Evolutionary conservation across 352 stramenopile genomes (phyloP).

Genomic region (Phytopythium boreale): DNA sequence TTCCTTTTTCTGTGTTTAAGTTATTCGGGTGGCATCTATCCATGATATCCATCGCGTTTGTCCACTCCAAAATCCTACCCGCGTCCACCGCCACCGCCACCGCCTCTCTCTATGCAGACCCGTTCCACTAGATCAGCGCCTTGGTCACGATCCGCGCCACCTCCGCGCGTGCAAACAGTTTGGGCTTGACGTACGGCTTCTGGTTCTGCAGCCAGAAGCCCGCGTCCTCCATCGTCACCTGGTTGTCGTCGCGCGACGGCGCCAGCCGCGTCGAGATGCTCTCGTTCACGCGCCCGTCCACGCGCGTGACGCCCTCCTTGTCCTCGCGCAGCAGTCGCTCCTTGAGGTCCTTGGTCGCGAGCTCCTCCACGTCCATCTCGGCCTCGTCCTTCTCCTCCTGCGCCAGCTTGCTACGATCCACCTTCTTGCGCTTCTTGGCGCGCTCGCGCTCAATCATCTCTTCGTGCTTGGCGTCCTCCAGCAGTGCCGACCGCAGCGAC

Average conservation of each 20-base stretch:
- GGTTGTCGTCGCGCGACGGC: constrained; percentile 48
- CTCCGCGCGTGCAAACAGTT: constrained; percentile 82
- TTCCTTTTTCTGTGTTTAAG: background rate
- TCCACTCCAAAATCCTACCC: constrained; percentile 1
- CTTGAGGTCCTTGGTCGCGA: constrained; percentile 82
- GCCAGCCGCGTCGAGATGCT: constrained; percentile 59
- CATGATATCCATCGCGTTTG: background rate
- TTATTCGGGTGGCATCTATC: constrained; percentile 5
- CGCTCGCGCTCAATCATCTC: constrained; percentile 74
- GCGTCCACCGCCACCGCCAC: background rate
- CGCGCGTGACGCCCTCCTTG: constrained; percentile 59
- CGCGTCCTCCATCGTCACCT: constrained; percentile 83
- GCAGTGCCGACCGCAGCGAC: constrained; percentile 41
- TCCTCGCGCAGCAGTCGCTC: constrained; percentile 76
- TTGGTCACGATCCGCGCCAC: constrained; percentile 83
- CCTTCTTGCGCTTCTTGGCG: constrained; percentile 86
- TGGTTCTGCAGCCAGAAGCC: constrained; percentile 81
- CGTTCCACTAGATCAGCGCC: constrained; percentile 39
- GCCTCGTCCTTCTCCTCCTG: constrained; percentile 83
- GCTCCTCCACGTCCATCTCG: constrained; percentile 84
- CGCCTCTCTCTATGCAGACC: background rate
- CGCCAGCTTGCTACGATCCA: constrained; percentile 69
- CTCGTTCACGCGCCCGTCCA: constrained; percentile 83
- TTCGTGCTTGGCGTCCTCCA: constrained; percentile 80
- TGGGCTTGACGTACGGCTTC: constrained; percentile 78